Conservation (phyloP, 441 rosid genomes). For the Euphorbia schlechtendalii region DNA sequence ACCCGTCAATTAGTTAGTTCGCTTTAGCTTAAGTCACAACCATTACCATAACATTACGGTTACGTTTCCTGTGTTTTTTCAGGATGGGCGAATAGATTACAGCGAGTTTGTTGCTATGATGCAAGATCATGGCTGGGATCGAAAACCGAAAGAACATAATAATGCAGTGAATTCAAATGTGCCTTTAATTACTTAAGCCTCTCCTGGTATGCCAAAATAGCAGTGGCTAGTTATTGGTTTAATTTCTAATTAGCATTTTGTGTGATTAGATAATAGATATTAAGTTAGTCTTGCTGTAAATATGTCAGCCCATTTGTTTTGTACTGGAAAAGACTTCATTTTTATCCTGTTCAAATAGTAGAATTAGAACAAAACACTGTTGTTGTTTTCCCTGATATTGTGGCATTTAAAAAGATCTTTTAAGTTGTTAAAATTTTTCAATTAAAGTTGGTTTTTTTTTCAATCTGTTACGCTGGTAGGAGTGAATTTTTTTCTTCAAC, state of each 20-base stretch:
- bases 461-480: no score
- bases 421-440: no score
- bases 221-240: conserved; percentile 9
- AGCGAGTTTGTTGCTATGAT: conserved; percentile 92
- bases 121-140: conserved; percentile 53
- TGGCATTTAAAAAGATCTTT: no score
- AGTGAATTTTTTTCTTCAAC: no score
- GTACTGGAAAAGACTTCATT: no score
- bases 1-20: conserved; percentile 8
- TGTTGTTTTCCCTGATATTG: no score
- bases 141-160: conserved; percentile 1
- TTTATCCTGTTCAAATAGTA: no score
- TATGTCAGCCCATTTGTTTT: no score
- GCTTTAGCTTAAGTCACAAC: background rate
- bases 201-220: conserved; percentile 10
- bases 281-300: conserved; percentile 19
- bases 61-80: conserved; percentile 8
- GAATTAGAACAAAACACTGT: no score
- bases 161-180: conserved; percentile 17
- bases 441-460: no score
- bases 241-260: conserved; percentile 6
- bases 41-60: background rate
- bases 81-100: conserved; percentile 96
- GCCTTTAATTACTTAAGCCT: conserved; percentile 12
- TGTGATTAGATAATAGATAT: conserved; percentile 5